Evolutionary conservation across 352 stramenopile species (phyloP), one percentile per base, ranked within the genome.

Genomic region (Phytophthora meadii): DNA sequence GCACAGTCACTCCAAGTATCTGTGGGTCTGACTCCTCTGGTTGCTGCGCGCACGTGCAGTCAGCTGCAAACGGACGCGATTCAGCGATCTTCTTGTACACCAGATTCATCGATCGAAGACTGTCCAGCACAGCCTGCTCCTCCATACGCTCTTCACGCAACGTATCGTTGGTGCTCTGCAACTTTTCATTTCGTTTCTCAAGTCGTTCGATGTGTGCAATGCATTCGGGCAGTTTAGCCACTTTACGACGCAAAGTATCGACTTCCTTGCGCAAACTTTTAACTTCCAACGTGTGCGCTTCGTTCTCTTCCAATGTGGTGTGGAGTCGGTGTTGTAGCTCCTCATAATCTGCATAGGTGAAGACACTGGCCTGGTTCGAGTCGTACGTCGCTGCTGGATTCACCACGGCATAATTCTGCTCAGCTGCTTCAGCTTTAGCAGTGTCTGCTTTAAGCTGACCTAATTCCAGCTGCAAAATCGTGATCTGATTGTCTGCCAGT

Each of bases 81-180:
- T 90, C 81, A 9, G 77, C 79, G 24, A 88, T 88, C 81, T 87
- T 81, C 73, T 89, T 90, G 59, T 90, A 90, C 65, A 86, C 84
- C 1, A 85, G 49, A 41, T 85, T 87, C 71, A 89, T 88, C 2
- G 79, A 79, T 10, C 76, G 77, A 2, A 90, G 62, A 63, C 86
- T 94, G 37, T 91, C 82, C 39, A 87, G 74, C 12, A 94, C 58
- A 19, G 76, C 78, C 27, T 79, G 79, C 28, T 88, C 79, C 52
- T 94, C 86, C 27, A 70, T 83, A 8, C 84, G 72, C 57, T 94
- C 86, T 65, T 89, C 77, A 30, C 71, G 60, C 6, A 94, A 67
- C 32, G 75, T 60, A 17, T 90, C 78, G 50, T 89, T 90, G 0
- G 65, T 57, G 14, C 69, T 68, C 58, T 88, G 81, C 25, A 92